These are phyloP conservation scores for Aurantiochytrium sp. DNA, from an alignment of 108 stramenopile species.

Conservation along the genomic window DNA sequence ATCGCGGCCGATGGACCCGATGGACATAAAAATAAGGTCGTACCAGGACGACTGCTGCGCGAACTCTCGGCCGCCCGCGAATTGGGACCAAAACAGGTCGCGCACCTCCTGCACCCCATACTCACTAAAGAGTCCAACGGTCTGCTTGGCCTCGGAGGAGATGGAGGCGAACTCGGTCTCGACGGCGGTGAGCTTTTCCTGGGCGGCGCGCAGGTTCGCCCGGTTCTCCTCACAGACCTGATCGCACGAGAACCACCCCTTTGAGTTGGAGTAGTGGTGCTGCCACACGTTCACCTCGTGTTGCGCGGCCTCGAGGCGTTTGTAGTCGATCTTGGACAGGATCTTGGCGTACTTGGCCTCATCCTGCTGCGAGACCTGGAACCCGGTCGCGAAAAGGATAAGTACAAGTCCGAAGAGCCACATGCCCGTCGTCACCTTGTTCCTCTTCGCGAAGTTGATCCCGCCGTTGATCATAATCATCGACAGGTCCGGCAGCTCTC, in stretches of 20 bases:
- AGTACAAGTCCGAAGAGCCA: not conserved
- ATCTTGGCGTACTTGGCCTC: not conserved
- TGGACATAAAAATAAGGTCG: not conserved
- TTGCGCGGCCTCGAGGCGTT: not conserved
- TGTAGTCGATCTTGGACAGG: not conserved
- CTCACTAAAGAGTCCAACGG: conserved; percentile 21
- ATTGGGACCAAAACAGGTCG: conserved; percentile 9
- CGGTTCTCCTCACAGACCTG: not conserved
- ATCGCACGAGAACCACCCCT: conserved; percentile 28
- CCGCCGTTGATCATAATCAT: not conserved
- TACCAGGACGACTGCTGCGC: conserved; percentile 12
- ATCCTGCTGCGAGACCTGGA: not conserved
- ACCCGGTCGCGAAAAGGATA: conserved; percentile 3
- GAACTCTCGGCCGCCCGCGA: conserved; percentile 4
- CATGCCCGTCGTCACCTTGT: not conserved
- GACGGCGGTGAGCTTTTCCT: not conserved
- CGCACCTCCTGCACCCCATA: conserved; percentile 20
- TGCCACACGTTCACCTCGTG: not conserved
- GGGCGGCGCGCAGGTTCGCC: not conserved
- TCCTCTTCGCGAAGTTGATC: not conserved
- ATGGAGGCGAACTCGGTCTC: not conserved
- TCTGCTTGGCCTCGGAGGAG: not conserved
- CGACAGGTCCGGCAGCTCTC: not conserved
- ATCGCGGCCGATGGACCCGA: not conserved
- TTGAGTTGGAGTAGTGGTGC: not conserved